Conservation (phyloP, 805 yeast genomes). For the Ogataea pini region DNA sequence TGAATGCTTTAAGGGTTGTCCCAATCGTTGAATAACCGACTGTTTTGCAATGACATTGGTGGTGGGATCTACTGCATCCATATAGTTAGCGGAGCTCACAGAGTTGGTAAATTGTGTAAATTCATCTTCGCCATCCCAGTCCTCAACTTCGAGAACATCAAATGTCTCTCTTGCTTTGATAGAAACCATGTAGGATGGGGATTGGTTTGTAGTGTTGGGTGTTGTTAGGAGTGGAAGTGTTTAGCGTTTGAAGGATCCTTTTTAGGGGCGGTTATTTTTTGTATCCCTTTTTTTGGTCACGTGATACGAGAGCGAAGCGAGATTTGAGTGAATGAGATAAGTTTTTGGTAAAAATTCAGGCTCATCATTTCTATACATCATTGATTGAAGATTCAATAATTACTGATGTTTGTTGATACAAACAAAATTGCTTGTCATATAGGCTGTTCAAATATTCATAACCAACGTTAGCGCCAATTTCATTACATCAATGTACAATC, state of each 20-base stretch:
- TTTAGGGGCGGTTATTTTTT: slow-evolving; percentile 1
- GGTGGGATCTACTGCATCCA: slow-evolving; percentile 7
- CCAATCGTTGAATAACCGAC: slow-evolving; percentile 14
- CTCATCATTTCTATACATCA: too few species aligned
- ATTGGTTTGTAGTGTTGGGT: not conserved
- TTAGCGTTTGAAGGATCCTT: not conserved
- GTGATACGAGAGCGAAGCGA: too few species aligned
- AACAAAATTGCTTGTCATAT: not conserved
- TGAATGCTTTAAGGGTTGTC: slow-evolving; percentile 17
- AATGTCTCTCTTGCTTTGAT: slow-evolving; percentile 12
- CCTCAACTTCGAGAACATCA: slow-evolving; percentile 12
- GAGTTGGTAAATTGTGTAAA: slow-evolving; percentile 15
- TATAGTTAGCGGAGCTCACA: slow-evolving; percentile 6
- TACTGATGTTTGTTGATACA: not conserved
- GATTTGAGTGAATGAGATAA: too few species aligned
- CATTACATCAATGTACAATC: too few species aligned
- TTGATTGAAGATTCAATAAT: too few species aligned
- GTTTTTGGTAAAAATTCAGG: too few species aligned
- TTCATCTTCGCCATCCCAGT: slow-evolving; percentile 10
- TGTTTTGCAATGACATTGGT: slow-evolving; percentile 12
- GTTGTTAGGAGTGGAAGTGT: not conserved
- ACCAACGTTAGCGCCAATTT: too few species aligned
- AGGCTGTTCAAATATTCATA: too few species aligned
- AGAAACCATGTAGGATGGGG: slow-evolving; percentile 1
- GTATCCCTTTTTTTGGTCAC: not conserved